These are phyloP conservation scores for Vigna trinervia DNA, from an alignment of 306 rosid species.

Conservation along the genomic window DNA sequence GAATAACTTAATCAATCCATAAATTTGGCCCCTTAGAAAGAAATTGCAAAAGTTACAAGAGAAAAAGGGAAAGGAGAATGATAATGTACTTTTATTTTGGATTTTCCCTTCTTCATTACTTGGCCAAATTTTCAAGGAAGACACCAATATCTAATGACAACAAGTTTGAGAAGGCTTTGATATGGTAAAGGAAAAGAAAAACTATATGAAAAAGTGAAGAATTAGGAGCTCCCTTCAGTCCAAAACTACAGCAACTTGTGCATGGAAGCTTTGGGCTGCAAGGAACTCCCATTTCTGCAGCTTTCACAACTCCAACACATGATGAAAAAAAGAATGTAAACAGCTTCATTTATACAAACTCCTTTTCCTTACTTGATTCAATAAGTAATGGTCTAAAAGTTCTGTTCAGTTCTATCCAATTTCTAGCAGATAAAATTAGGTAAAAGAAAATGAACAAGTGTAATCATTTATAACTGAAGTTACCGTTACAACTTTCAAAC, in stretches of 20 bases:
- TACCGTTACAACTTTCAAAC: conserved; percentile 40
- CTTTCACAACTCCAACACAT: conserved; percentile 47
- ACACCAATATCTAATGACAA: neutral
- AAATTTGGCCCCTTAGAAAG: too few relatives aligned
- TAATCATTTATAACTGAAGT: conserved; percentile 41
- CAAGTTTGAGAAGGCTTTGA: conserved; percentile 1
- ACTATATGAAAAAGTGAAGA: conserved; percentile 57
- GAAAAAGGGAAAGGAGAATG: too few relatives aligned
- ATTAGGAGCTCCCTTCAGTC: conserved; percentile 91
- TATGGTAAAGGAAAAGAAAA: conserved; percentile 2
- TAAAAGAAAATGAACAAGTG: conserved; percentile 18
- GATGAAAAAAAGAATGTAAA: conserved; percentile 22
- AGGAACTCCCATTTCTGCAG: conserved; percentile 72
- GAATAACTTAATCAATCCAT: neutral
- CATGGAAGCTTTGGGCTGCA: conserved; percentile 63
- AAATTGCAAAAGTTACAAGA: too few relatives aligned
- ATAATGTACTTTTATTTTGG: neutral
- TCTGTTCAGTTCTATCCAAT: conserved; percentile 1
- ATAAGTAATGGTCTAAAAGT: conserved; percentile 21
- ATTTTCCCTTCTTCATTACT: neutral
- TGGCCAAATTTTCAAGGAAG: neutral
- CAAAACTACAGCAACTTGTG: conserved; percentile 48
- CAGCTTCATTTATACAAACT: conserved; percentile 36
- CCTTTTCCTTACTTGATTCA: conserved; percentile 4
- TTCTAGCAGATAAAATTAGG: neutral